Base-by-base conservation (phyloP, 208 protist genomes). In the Vickermania ingenoplastis region DNA sequence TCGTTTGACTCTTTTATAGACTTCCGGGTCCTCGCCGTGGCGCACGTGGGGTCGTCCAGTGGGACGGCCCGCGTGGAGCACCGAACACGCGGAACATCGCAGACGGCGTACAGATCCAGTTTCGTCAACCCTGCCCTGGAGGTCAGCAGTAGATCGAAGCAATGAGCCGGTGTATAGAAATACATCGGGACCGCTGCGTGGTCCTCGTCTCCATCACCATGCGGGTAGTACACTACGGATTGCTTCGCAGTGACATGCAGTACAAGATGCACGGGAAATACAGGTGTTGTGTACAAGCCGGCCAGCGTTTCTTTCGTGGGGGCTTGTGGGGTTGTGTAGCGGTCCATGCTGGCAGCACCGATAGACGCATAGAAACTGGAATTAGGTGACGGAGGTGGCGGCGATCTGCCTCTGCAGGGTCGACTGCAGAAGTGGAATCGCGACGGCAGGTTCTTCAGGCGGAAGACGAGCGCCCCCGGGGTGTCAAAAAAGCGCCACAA, bases 401-500 rank as follows among this genome's bases (percentile, higher is more conserved):
- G 5, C 30, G 31, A 56, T 26, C 58, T 54, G 0, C 53, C 58
- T 0, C 62, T 28, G 28, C 29, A 55, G 3, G 27, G 51, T 31
- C 69, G 71, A 26, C 61, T 75, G 48, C 53, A 41, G 50, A 73
- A 83, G 59, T 85, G 81, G 11, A 85, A 22, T 2, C 81, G 77
- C 2, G 65, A 76, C 30, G 59, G 71, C 14, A 89, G 59, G 48
- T 63, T 77, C 23, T 75, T 64, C 41, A 89, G 41, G 0, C 77
- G 71, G 3, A 57, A 68, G 24, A 89, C 65, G 27, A 72, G 75
- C 57, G 75, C 49, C 21, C 58, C 63, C 13, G 75, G 69, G 0
- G 70, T 81, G 57, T 75, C 77, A 60, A 89, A 85, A 50, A 78
- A 67, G 14, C 59, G 57, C 81, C 78, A 84, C 53, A 80, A 24